These are phyloP conservation scores for Ceratocystis destructans DNA, from an alignment of 2,329 filamentous ascomycete genomes.

Conservation along the genomic window DNA sequence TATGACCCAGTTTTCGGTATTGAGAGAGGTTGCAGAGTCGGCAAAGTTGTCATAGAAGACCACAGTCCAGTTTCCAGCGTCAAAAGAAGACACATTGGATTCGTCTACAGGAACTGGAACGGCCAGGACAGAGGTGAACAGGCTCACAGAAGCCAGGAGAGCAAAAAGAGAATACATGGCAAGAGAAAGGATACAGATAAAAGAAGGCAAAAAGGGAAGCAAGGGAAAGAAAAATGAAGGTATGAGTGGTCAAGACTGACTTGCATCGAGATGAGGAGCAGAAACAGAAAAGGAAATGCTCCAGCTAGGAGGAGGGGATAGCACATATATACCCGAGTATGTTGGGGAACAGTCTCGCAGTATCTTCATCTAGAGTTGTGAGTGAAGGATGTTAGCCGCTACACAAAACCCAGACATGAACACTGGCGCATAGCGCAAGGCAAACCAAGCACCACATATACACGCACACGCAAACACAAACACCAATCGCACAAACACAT, in stretches of 20 bases:
- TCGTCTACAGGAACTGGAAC: not conserved
- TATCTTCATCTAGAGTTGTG: not conserved
- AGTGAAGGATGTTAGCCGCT: no score
- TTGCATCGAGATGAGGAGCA: slow-evolving; percentile 4
- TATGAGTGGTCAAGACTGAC: not conserved
- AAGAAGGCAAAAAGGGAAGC: not conserved
- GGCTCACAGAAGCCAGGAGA: not conserved
- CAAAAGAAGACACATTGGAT: not conserved
- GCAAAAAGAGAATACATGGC: not conserved
- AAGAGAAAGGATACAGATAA: not conserved
- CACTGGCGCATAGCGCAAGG: no score
- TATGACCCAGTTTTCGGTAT: slow-evolving; percentile 11
- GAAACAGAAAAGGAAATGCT: not conserved
- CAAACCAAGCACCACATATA: not conserved
- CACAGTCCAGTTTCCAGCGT: slow-evolving; percentile 12
- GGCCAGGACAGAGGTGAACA: not conserved
- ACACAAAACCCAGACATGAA: not conserved
- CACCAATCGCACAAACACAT: not conserved
- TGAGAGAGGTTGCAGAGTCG: slow-evolving; percentile 8
- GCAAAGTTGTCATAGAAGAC: slow-evolving; percentile 26
- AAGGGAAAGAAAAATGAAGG: slow-evolving; percentile 1
- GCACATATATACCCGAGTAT: slow-evolving; percentile 2
- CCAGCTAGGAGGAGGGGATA: not conserved
- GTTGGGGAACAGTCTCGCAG: not conserved
- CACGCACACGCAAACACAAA: not conserved